Evolutionary conservation across 345 rosid genomes (phyloP).

Genomic region (Populus nigra): DNA sequence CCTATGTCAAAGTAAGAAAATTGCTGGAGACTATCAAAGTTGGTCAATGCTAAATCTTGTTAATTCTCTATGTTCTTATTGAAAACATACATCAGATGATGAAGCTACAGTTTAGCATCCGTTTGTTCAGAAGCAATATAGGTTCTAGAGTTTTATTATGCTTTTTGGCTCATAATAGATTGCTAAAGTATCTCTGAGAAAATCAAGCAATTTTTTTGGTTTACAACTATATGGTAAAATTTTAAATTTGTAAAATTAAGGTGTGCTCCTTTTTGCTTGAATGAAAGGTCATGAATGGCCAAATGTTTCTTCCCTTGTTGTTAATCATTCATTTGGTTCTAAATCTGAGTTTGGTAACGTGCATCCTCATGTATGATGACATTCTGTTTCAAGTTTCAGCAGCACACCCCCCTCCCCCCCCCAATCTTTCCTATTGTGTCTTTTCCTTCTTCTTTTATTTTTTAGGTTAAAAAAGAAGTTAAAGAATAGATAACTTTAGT

Average conservation of each 20-base stretch:
- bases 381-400: neutral
- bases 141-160: neutral
- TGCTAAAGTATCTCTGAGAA: neutral
- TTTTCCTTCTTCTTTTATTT: neutral
- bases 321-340: neutral
- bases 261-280: neutral
- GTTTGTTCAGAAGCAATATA: neutral
- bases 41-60: conserved; percentile 1
- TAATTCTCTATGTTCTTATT: neutral
- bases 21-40: neutral
- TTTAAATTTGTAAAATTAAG: neutral
- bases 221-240: neutral
- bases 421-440: neutral
- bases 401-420: neutral
- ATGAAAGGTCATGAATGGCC: neutral
- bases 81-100: neutral
- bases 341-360: neutral
- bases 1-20: neutral
- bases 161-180: neutral
- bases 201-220: neutral
- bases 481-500: neutral
- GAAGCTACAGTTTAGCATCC: neutral
- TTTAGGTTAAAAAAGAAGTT: neutral
- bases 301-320: neutral
- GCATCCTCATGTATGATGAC: neutral